Percentiles rank a stretch among this genome's conserved stretches.
Conservation (phyloP, 1,284 basidiomycete species). For the Melanopsichium pennsylvanicum region DNA sequence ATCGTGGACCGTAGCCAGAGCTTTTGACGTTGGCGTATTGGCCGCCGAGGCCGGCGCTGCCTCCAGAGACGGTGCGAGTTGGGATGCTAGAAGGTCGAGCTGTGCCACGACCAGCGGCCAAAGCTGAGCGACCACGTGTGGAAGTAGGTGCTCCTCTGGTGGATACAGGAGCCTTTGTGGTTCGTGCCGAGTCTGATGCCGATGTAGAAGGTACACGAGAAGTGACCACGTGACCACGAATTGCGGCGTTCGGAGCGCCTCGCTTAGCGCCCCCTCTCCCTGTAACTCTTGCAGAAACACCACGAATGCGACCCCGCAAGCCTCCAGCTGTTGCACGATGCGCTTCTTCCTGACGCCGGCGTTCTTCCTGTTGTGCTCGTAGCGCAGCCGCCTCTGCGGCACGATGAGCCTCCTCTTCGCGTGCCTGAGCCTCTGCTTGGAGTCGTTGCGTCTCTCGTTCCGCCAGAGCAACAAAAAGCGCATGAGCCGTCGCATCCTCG, state of each 20-base stretch:
- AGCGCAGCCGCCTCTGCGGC: constrained; percentile 17
- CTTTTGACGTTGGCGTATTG: constrained; percentile 53
- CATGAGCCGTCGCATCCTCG: constrained; percentile 49
- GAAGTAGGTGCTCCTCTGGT: constrained; percentile 7
- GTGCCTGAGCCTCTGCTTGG: constrained; percentile 31
- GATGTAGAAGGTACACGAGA: constrained; percentile 4
- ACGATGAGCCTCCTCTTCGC: constrained; percentile 28
- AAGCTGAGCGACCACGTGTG: constrained; percentile 21
- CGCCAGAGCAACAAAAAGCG: constrained; percentile 30
- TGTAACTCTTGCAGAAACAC: constrained; percentile 18
- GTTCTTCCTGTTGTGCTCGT: constrained; percentile 16
- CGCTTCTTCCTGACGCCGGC: constrained; percentile 11
- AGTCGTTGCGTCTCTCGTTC: constrained; percentile 43
- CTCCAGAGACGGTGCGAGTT: constrained; percentile 22
- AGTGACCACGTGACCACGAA: constrained; percentile 16
- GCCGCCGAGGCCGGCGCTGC: constrained; percentile 45
- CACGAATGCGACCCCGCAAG: constrained; percentile 13
- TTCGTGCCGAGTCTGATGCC: constrained; percentile 1
- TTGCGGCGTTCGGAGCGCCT: background rate
- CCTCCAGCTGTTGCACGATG: constrained; percentile 6
- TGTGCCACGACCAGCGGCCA: constrained; percentile 4
- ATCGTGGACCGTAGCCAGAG: constrained; percentile 47
- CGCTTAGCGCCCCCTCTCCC: constrained; percentile 8
- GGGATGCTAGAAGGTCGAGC: constrained; percentile 33
- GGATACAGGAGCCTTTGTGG: constrained; percentile 1